phyloP scores from a whole-genome alignment of 1,284 basidiomycete genomes.

The Puccinia sorghi region DNA sequence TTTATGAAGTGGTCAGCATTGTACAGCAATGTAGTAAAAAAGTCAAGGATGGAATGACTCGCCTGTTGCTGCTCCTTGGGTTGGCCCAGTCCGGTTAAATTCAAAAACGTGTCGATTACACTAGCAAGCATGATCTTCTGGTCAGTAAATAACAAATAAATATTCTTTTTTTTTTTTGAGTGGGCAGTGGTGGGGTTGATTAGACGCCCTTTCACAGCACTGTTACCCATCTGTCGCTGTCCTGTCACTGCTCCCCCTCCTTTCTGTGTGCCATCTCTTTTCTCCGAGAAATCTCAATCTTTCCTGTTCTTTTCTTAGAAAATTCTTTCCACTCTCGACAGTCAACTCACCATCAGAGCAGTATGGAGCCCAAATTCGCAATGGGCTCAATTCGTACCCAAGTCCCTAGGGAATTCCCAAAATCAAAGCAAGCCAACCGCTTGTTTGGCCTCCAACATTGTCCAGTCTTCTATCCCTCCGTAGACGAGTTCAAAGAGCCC shows the following conservation, averaged over 20 bases:
- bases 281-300: background rate
- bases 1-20: background rate
- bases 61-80: constrained; percentile 31
- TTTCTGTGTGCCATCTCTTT: background rate
- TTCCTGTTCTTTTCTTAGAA: background rate
- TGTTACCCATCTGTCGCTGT: background rate
- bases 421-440: constrained; percentile 28
- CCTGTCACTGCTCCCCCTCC: background rate
- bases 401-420: constrained; percentile 32
- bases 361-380: constrained; percentile 27
- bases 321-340: too few relatives aligned
- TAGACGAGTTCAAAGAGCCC: constrained; percentile 87
- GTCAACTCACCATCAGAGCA: constrained; percentile 5
- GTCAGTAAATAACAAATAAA: too few relatives aligned
- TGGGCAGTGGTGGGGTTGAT: background rate
- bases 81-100: background rate
- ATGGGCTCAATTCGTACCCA: constrained; percentile 38
- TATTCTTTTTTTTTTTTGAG: too few relatives aligned
- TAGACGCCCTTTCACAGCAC: background rate
- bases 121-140: background rate
- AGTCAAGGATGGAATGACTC: background rate
- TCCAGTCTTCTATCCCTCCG: constrained; percentile 82
- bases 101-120: constrained; percentile 17
- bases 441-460: constrained; percentile 85
- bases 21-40: background rate